Base-by-base conservation (phyloP, 2,329 filamentous ascomycete genomes). In the Albifimbria verrucaria region DNA sequence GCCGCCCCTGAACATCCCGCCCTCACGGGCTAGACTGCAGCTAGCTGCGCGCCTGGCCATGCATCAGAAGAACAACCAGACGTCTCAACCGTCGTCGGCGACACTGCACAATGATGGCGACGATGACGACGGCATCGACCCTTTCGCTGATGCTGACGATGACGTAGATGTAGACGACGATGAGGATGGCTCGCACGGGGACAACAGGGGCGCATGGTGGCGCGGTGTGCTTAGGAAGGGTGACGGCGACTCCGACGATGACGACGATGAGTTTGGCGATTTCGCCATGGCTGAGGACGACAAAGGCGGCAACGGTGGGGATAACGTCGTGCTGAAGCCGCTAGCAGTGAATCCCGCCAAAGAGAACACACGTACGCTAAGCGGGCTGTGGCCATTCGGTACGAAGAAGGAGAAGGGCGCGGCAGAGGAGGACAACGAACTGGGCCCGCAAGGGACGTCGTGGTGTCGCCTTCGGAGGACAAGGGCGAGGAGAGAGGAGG, bases 41-140 rank as follows among this genome's bases (percentile, higher is more conserved):
- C 82, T 97, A n/a, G 92, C 92, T n/a, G 89, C 90, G 12, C 85
- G 92, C 12, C 79, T 97, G 64, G 83, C 90, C 2, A 83, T 88
- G 71, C 88, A 90, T 59, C 83, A 86, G 60, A 87, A 90, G 68
- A 83, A 84, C 59, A 77, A 72, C 45, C 72, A 75, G 21, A 72
- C 77, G 6, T 71, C 76, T 22, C 72, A 75, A 18, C 73, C 79
- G 6, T 75, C 78, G 11, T 74, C 72, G 2, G 63, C 77, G 2
- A 71, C 71, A 1, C 59, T 72, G 22, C 68, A 55, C 32, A 48
- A 55, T 39, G 59, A 62, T 12, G 68, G 68, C 3, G 67, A 72
- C 7, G 71, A 72, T 22, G 71, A 70, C 2, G 69, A 72, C 6
- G 74, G 74, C 42, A 62, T 69, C 18, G 66, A 68, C 53, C 71